Conservation (phyloP, 768 basidiomycete genomes). For the Roridomyces roridus region DNA sequence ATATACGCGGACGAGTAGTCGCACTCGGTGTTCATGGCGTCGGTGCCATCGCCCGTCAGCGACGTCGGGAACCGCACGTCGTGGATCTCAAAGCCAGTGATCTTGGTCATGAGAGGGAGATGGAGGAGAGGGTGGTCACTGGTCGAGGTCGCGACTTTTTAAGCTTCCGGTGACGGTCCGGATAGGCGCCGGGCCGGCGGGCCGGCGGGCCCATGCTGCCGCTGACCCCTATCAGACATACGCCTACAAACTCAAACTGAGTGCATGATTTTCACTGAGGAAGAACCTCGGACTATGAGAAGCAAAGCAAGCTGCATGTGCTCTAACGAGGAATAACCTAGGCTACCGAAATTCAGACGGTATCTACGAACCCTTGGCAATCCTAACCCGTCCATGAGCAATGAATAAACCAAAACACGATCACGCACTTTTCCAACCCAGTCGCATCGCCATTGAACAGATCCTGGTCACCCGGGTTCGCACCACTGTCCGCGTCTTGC, state of each 20-base stretch:
- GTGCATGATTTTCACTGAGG: too few species aligned
- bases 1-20: constrained; percentile 97
- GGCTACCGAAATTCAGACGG: too few species aligned
- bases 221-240: too few species aligned
- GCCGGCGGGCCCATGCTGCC: too few species aligned
- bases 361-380: constrained; percentile 10
- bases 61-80: constrained; percentile 95
- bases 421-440: constrained; percentile 44
- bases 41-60: constrained; percentile 88
- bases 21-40: constrained; percentile 96
- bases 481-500: constrained; percentile 62
- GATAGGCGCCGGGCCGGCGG: too few species aligned
- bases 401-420: neutral
- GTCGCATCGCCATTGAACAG: constrained; percentile 59
- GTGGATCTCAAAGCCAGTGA: constrained; percentile 63
- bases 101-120: constrained; percentile 41
- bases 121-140: neutral
- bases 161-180: too few species aligned
- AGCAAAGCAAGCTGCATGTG: too few species aligned
- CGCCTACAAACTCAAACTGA: too few species aligned
- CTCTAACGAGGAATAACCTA: too few species aligned
- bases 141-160: too few species aligned
- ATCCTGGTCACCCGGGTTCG: constrained; percentile 65
- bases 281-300: too few species aligned
- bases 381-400: constrained; percentile 1